Evolutionary conservation across 345 rosid species (phyloP), one percentile per base, ranked within the genome.

Genomic region (Salix koriyanagi): DNA sequence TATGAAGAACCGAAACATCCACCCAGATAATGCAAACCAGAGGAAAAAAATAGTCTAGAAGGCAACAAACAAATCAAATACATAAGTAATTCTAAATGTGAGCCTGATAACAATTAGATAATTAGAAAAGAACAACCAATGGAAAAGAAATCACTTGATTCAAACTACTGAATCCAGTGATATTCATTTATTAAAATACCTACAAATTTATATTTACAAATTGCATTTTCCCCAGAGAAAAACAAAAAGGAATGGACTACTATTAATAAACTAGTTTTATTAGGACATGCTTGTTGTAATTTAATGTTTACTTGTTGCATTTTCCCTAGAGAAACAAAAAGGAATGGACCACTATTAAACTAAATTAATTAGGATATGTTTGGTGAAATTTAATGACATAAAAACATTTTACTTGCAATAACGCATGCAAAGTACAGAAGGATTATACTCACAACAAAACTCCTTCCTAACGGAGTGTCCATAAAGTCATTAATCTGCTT

Each of bases 11-110:
- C 94, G 96, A 82, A 95, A 95, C 60, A 95, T 86, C 99, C 99
- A 95, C 74, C 99, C 99, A 71, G 99, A 93, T 73, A 93, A 86
- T 2, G 97, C 91, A 86, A 93, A 90, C 99, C 99, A 95, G 69
- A 92, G 87, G 82, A 95, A 90, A 86, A 95, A 91, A 50, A 93
- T 79, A 70, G 93, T 90, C 99, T 95, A 69, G 81, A 78, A 28
- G 41, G 58, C 14, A 73, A 67, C 8, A 61, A 78, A 76, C 25
- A 28, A 26, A 82, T 64, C 11, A 75, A 74, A 15, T 13, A 71
- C 12, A 58, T 7, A 41, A n/a, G 46, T 32, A 19, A 23, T 21
- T 72, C 73, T 32, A 13, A 13, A 62, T 56, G 54, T 13, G 12
- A 46, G 14, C 19, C 1, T 21, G 21, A 32, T 32, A 65, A 71